A percentile compares a stretch with the other conserved stretches of the same genome.
These are phyloP conservation scores for Ambrosiella beaveri DNA, from an alignment of 2,329 filamentous ascomycete species.

Conservation along the genomic window DNA sequence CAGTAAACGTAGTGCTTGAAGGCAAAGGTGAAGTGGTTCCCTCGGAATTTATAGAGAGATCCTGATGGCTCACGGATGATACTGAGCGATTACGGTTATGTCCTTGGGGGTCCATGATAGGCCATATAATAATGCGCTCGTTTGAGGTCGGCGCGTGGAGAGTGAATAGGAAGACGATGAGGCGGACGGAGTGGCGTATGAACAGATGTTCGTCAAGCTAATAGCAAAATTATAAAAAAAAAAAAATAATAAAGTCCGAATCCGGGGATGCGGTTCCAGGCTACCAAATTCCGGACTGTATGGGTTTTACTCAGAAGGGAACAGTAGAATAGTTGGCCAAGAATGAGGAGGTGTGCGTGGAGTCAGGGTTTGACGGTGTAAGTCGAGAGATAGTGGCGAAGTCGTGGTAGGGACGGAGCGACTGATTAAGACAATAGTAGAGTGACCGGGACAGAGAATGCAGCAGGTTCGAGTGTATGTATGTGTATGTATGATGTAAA, in stretches of 20 bases:
- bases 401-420: background rate
- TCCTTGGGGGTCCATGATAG: conserved; percentile 24
- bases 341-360: background rate
- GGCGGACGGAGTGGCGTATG: background rate
- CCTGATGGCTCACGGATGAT: conserved; percentile 39
- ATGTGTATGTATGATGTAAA: background rate
- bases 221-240: background rate
- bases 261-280: conserved; percentile 4
- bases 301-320: background rate
- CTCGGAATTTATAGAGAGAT: conserved; percentile 47
- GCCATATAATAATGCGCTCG: conserved; percentile 5
- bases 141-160: background rate
- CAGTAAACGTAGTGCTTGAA: conserved; percentile 39
- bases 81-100: conserved; percentile 36
- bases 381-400: background rate
- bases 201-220: background rate
- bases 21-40: conserved; percentile 35
- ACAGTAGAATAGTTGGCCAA: background rate
- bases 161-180: background rate
- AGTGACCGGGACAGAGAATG: background rate
- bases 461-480: background rate
- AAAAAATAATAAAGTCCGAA: background rate
- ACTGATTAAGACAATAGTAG: background rate
- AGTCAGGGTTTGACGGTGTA: background rate
- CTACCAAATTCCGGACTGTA: conserved; percentile 5